A percentile compares a stretch with the other conserved stretches of the same genome.
Evolutionary conservation across 2,329 filamentous ascomycete genomes (phyloP).

Genomic region (Pseudogymnoascus sp.): DNA sequence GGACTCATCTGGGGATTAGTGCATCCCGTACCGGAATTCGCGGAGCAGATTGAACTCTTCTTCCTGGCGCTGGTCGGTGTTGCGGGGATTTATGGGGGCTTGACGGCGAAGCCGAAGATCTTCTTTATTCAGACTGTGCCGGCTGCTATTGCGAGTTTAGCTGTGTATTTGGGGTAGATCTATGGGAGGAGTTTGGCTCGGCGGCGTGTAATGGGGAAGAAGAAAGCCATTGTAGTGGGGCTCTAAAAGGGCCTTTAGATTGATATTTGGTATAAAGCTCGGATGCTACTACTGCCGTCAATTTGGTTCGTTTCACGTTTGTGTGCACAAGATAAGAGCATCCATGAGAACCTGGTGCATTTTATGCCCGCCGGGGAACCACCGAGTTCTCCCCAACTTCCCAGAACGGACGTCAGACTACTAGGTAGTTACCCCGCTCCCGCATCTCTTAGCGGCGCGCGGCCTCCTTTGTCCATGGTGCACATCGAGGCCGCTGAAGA

Average conservation of each 20-base stretch:
- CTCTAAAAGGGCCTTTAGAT: not conserved
- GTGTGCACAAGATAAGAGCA: not conserved
- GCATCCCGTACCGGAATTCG: constrained; percentile 36
- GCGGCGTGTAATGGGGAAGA: not conserved
- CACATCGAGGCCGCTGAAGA: not conserved
- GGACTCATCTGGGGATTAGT: constrained; percentile 39
- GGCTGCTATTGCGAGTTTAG: constrained; percentile 25
- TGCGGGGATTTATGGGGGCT: constrained; percentile 38
- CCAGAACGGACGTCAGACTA: not conserved
- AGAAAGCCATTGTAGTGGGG: not conserved
- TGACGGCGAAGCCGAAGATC: constrained; percentile 34
- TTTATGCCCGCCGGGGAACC: not conserved
- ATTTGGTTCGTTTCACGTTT: not conserved
- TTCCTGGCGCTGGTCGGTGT: constrained; percentile 38
- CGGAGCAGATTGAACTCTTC: constrained; percentile 37
- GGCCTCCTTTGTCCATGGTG: not conserved
- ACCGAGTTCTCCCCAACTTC: not conserved
- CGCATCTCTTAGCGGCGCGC: not conserved
- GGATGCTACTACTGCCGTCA: not conserved
- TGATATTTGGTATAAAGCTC: not conserved
- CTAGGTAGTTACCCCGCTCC: not conserved
- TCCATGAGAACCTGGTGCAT: not conserved
- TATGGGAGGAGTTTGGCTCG: not conserved
- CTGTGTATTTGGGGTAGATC: constrained; percentile 19
- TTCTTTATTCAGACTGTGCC: constrained; percentile 36